Conservation (phyloP, 2,329 filamentous ascomycete species). For the Penicillium aurantiogriseum region DNA sequence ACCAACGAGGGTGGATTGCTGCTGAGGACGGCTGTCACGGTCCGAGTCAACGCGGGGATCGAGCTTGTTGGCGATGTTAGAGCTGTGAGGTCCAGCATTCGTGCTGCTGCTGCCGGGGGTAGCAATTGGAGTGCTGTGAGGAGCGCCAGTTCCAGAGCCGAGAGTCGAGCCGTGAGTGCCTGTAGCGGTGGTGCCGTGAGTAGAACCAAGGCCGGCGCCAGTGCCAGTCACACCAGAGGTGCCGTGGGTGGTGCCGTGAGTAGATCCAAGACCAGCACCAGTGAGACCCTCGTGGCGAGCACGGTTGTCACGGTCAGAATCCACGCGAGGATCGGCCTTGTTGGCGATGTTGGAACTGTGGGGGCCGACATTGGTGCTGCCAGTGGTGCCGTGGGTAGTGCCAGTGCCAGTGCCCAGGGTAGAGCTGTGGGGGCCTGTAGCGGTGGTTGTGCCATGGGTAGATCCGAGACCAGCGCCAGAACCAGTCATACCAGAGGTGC, state of each 20-base stretch:
- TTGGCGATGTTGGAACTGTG: conserved; percentile 3
- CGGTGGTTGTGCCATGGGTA: background rate
- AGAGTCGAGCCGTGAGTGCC: conserved; percentile 9
- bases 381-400: background rate
- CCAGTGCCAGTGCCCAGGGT: background rate
- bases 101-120: background rate
- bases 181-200: background rate
- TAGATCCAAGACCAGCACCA: background rate
- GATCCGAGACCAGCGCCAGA: background rate
- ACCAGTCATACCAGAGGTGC: background rate
- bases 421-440: conserved; percentile 9
- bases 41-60: conserved; percentile 42
- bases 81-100: conserved; percentile 40
- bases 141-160: background rate
- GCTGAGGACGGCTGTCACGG: conserved; percentile 16
- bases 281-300: conserved; percentile 1
- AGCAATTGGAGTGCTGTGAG: background rate
- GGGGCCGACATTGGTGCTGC: background rate
- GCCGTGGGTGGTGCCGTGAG: background rate
- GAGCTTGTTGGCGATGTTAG: conserved; percentile 32
- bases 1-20: background rate
- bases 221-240: background rate
- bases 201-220: background rate
- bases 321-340: conserved; percentile 20
- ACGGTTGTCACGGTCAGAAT: conserved; percentile 7